A percentile compares a stretch with the other conserved stretches of the same genome.
Conservation (phyloP, 2,329 filamentous ascomycete species). For the Penicillium freii region DNA sequence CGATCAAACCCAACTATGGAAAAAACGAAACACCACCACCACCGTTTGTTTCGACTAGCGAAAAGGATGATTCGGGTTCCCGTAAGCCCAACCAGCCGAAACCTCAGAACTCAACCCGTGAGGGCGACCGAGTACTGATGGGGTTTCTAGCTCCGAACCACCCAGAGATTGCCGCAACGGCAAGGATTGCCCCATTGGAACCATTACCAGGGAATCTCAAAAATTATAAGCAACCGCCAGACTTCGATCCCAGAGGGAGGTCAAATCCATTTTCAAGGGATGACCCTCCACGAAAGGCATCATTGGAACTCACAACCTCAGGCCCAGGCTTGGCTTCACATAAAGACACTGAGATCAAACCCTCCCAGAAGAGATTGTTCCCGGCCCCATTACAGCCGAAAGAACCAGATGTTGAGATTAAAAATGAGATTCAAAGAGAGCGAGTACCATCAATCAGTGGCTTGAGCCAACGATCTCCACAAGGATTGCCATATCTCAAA, state of each 20-base stretch:
- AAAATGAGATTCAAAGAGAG: neutral
- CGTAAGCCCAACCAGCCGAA: constrained; percentile 35
- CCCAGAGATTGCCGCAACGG: constrained; percentile 62
- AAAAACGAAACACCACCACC: constrained; percentile 32
- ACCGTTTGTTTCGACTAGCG: constrained; percentile 33
- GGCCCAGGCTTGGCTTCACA: neutral
- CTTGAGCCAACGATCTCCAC: constrained; percentile 8
- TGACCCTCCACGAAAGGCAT: neutral
- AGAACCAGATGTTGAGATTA: neutral
- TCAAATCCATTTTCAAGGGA: neutral
- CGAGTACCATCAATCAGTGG: constrained; percentile 8
- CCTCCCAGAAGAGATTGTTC: neutral
- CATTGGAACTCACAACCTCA: neutral
- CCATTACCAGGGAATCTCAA: constrained; percentile 33
- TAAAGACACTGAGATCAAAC: neutral
- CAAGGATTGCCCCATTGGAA: constrained; percentile 53
- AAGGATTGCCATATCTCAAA: constrained; percentile 20
- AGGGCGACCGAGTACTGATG: constrained; percentile 63
- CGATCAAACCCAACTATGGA: constrained; percentile 32
- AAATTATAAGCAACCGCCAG: constrained; percentile 3
- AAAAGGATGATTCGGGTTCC: constrained; percentile 27
- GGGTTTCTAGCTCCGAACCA: constrained; percentile 61
- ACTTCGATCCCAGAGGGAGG: constrained; percentile 1
- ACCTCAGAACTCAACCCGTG: constrained; percentile 49
- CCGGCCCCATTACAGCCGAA: neutral